These are phyloP conservation scores for Stenocarpella maydis DNA, from an alignment of 2,329 filamentous ascomycete species.

Conservation along the genomic window DNA sequence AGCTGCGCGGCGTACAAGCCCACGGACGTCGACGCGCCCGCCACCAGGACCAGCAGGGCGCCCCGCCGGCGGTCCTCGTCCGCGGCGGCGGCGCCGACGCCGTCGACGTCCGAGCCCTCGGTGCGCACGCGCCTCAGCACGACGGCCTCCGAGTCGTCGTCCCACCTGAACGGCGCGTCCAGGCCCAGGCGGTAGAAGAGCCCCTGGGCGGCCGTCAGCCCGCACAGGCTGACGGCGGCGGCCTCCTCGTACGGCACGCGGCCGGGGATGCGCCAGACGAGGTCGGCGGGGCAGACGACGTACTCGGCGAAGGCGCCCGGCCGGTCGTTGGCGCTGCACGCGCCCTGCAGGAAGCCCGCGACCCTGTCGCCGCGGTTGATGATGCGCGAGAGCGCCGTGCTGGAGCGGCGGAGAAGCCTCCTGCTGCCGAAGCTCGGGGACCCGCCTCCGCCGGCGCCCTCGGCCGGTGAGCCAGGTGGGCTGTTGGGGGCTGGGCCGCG, in stretches of 20 bases:
- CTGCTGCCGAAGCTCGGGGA: background rate
- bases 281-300: slow-evolving; percentile 45
- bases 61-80: background rate
- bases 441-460: background rate
- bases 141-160: slow-evolving; percentile 28
- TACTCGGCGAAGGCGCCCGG: slow-evolving; percentile 57
- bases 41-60: slow-evolving; percentile 40
- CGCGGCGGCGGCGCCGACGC: background rate
- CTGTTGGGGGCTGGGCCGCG: slow-evolving; percentile 24
- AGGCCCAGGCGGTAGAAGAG: slow-evolving; percentile 49
- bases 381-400: slow-evolving; percentile 23
- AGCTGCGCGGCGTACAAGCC: slow-evolving; percentile 46
- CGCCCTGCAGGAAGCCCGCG: slow-evolving; percentile 53
- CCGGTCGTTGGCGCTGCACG: slow-evolving; percentile 50
- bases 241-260: slow-evolving; percentile 47
- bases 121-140: slow-evolving; percentile 27
- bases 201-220: slow-evolving; percentile 52
- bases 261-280: slow-evolving; percentile 49
- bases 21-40: slow-evolving; percentile 46
- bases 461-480: background rate
- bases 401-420: slow-evolving; percentile 31
- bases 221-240: slow-evolving; percentile 50
- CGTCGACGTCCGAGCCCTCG: background rate
- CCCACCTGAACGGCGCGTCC: slow-evolving; percentile 45
- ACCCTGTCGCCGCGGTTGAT: slow-evolving; percentile 45